Evolutionary conservation across 2,329 filamentous ascomycete genomes (phyloP).

Genomic region (Colletotrichum sp.): DNA sequence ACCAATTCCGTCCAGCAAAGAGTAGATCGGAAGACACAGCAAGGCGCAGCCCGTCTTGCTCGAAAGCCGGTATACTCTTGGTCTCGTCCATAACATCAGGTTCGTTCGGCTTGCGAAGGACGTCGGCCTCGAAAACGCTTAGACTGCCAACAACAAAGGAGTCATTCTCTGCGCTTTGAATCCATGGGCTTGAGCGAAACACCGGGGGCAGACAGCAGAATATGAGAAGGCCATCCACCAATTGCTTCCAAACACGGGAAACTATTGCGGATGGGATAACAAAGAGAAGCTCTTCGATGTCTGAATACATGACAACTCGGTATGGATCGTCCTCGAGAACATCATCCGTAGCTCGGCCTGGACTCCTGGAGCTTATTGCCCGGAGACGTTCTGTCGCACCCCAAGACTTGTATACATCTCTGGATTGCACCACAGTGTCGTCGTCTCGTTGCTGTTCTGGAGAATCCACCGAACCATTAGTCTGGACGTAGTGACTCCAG

Average conservation of each 20-base stretch:
- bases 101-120: conserved; percentile 3
- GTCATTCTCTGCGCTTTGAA: conserved; percentile 33
- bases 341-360: conserved; percentile 78
- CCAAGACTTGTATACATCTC: conserved; percentile 58
- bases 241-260: conserved; percentile 39
- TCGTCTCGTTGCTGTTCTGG: conserved; percentile 41
- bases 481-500: conserved; percentile 64
- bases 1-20: conserved; percentile 54
- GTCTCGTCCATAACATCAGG: conserved; percentile 6
- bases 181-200: conserved; percentile 32
- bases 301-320: conserved; percentile 79
- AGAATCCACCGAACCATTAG: conserved; percentile 39
- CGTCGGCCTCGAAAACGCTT: not conserved
- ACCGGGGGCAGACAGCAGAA: conserved; percentile 70
- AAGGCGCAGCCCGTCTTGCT: conserved; percentile 31
- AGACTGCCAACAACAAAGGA: not conserved
- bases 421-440: conserved; percentile 27
- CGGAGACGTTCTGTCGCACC: conserved; percentile 57
- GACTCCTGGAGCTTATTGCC: conserved; percentile 56
- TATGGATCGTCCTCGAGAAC: conserved; percentile 81
- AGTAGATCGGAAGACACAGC: conserved; percentile 55
- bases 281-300: conserved; percentile 70
- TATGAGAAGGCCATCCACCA: conserved; percentile 74
- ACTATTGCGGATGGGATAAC: conserved; percentile 46
- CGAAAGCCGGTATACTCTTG: conserved; percentile 27